phyloP scores from a whole-genome alignment of 768 basidiomycete genomes.

The Leucocoprinus sp. region DNA sequence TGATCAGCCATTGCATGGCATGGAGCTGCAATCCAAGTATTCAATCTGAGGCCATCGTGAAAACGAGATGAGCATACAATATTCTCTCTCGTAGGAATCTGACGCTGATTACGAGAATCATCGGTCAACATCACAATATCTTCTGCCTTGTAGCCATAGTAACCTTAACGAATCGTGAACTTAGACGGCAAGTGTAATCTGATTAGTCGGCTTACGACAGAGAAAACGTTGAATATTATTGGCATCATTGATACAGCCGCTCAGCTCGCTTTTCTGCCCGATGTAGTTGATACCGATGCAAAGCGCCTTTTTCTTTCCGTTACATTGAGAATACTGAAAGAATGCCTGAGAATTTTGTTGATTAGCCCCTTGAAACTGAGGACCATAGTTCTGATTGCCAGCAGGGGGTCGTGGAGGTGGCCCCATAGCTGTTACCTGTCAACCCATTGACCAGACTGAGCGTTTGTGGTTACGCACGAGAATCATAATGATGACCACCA shows the following conservation, averaged over 20 bases:
- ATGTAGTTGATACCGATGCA: conserved; percentile 88
- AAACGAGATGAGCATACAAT: conserved; percentile 42
- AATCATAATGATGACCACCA: conserved; percentile 17
- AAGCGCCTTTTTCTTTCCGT: conserved; percentile 79
- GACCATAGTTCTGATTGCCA: conserved; percentile 55
- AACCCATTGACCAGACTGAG: conserved; percentile 7
- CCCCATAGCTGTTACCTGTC: conserved; percentile 18
- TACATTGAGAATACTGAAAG: conserved; percentile 89
- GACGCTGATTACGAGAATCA: conserved; percentile 50
- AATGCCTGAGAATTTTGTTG: conserved; percentile 46
- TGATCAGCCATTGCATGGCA: conserved; percentile 92
- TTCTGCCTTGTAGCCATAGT: conserved; percentile 59
- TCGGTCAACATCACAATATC: conserved; percentile 89
- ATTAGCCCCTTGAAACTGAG: conserved; percentile 40
- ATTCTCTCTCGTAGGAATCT: conserved; percentile 70
- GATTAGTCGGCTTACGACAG: conserved; percentile 36
- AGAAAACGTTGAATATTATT: conserved; percentile 75
- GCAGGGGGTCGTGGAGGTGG: conserved; percentile 48
- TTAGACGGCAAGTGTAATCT: neutral
- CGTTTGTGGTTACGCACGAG: conserved; percentile 12
- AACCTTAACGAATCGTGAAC: conserved; percentile 24
- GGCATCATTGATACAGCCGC: conserved; percentile 91
- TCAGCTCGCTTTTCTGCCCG: conserved; percentile 56
- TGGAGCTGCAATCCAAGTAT: conserved; percentile 34
- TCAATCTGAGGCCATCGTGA: neutral